Evolutionary conservation across 2,329 filamentous ascomycete species (phyloP), one percentile per base, ranked within the genome.

Genomic region (Penicillium brevicompactum): DNA sequence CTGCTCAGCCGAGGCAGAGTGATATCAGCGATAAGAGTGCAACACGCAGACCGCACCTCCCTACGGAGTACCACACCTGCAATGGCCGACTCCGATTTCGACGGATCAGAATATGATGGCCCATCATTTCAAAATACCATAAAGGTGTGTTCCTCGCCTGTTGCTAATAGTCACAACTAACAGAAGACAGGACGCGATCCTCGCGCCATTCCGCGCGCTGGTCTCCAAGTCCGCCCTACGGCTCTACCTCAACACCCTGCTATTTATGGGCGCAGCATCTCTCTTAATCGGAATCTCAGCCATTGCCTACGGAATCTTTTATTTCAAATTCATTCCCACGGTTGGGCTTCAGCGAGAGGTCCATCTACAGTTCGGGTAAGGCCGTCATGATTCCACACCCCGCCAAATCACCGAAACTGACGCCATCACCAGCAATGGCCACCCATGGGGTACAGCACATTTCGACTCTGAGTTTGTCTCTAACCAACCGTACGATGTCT

Each of bases 401-500:
- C 44, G 27, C 50, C 8, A 21, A 13, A 30, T 37, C 38, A 32
- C 13, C 51, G 34, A 55, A 13, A 32, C 42, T 22, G 24, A 45
- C 22, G 18, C 14, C 16, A 8, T 18, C 13, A 21, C 55, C 43
- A 80, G 77, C 22, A 71, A 78, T 59, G 73, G 70, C 16, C 62
- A 74, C 62, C 84, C 84, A 0, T 80, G 82, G 70, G 85, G 83
- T n/a, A 76, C 76, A 1, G 78, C 78, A 2, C 67, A 71, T 16
- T 70, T 87, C 11, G 71, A 73, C 10, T 64, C 78, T 18, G 80
- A 84, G 45, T 77, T 94, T 59, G 85, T 88, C 62, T 79, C 85
- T 16, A 81, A 84, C 45, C 93, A 97, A 71, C 82, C 87, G 46
- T 99, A 99, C 79, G 92, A 97, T 72, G 83, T 99, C 41, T 82